These are phyloP conservation scores for Tuber calosporum DNA, from an alignment of 495 filamentous ascomycete species.

Conservation along the genomic window DNA sequence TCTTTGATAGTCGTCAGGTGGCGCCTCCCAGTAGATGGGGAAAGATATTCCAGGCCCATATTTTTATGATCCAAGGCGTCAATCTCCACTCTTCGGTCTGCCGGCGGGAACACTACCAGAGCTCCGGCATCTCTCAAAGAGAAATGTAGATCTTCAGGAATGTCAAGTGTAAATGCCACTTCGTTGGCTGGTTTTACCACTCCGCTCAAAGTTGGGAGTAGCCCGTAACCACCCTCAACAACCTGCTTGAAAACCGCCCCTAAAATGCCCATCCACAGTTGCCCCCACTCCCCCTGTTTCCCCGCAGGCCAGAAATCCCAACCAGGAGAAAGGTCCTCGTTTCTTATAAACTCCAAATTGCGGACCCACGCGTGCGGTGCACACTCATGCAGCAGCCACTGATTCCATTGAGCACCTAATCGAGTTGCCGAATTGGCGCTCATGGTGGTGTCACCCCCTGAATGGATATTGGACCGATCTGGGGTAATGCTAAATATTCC, in stretches of 20 bases:
- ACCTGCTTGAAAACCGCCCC: conserved; percentile 21
- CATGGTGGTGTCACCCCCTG: conserved; percentile 31
- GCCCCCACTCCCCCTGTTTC: conserved; percentile 18
- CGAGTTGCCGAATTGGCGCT: conserved; percentile 34
- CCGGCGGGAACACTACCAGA: conserved; percentile 23
- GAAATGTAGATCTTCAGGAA: conserved; percentile 14
- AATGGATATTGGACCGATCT: conserved; percentile 44
- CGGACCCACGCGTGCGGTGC: conserved; percentile 42
- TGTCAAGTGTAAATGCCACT: conserved; percentile 20
- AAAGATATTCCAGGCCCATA: conserved; percentile 12
- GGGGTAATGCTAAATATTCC: conserved; percentile 46
- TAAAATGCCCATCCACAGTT: conserved; percentile 32
- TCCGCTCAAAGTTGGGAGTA: conserved; percentile 28
- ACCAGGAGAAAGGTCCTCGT: conserved; percentile 7
- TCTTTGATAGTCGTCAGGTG: conserved; percentile 17
- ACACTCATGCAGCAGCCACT: conserved; percentile 42
- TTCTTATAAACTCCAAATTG: conserved; percentile 25
- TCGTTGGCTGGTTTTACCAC: conserved; percentile 10
- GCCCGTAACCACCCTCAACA: conserved; percentile 6
- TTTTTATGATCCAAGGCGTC: not conserved
- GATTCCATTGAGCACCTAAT: conserved; percentile 43
- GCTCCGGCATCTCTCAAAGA: conserved; percentile 21
- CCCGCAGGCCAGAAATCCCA: conserved; percentile 38
- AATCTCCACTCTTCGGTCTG: conserved; percentile 24
- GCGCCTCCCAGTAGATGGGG: conserved; percentile 11